These are phyloP conservation scores for Chenopodium suecicum DNA, from an alignment of 148 eudicot species.

Conservation along the genomic window DNA sequence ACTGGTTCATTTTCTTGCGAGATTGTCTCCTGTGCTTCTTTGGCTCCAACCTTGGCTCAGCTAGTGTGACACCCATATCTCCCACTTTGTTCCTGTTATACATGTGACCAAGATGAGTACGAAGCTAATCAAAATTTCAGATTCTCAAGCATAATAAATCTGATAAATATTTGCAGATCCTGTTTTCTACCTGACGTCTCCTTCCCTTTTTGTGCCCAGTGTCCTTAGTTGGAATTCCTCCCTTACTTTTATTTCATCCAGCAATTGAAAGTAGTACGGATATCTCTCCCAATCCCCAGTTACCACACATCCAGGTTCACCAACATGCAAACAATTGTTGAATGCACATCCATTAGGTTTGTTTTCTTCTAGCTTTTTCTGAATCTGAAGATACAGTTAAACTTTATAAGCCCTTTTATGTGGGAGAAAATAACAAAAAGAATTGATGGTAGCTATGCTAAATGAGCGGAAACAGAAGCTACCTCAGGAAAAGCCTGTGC, in stretches of 20 bases:
- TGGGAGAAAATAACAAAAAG: not conserved
- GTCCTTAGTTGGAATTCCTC: conserved; percentile 90
- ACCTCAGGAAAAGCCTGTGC: conserved; percentile 90
- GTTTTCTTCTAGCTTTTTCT: conserved; percentile 47
- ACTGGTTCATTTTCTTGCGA: conserved; percentile 71
- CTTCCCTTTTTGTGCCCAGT: conserved; percentile 87
- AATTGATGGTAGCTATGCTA: not conserved
- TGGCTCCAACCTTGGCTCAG: conserved; percentile 73
- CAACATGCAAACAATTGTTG: conserved; percentile 81
- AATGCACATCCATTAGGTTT: conserved; percentile 64
- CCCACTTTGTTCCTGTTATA: conserved; percentile 64
- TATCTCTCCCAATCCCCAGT: conserved; percentile 84
- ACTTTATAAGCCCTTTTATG: not conserved
- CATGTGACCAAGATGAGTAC: not conserved
- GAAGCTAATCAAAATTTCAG: not conserved
- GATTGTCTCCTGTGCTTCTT: conserved; percentile 85
- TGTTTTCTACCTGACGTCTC: conserved; percentile 67
- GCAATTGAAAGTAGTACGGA: conserved; percentile 78
- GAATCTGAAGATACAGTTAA: conserved; percentile 46
- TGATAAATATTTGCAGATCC: not conserved
- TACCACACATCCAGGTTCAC: conserved; percentile 81
- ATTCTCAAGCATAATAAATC: not conserved
- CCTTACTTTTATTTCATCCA: conserved; percentile 83
- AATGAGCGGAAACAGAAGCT: conserved; percentile 23
- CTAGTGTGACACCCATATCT: conserved; percentile 62